These are phyloP conservation scores for Fusarium oligoseptatum DNA, from an alignment of 2,329 filamentous ascomycete genomes.

Conservation along the genomic window DNA sequence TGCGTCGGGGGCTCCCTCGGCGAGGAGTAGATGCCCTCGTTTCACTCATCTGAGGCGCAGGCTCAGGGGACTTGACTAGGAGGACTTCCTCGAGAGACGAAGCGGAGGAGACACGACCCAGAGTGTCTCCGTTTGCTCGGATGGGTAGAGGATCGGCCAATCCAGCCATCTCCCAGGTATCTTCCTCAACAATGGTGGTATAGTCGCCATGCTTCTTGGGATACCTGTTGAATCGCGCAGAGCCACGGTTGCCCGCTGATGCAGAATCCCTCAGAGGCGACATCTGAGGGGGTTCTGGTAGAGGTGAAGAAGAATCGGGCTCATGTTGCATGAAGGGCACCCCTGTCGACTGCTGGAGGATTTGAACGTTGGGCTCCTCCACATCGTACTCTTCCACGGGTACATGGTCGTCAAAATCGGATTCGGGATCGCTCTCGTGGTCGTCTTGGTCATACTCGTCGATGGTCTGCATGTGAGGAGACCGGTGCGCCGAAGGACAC, in stretches of 20 bases:
- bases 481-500: conserved; percentile 41
- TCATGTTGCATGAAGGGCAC: conserved; percentile 43
- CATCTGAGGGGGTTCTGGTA: conserved; percentile 61
- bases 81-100: conserved; percentile 53
- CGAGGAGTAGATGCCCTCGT: conserved; percentile 20
- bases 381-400: conserved; percentile 59
- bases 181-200: conserved; percentile 63
- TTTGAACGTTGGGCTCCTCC: conserved; percentile 60
- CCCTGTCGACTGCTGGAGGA: conserved; percentile 59
- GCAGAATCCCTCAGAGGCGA: conserved; percentile 66
- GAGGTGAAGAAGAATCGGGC: conserved; percentile 59
- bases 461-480: conserved; percentile 29
- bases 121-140: conserved; percentile 13
- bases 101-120: conserved; percentile 46
- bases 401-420: conserved; percentile 60
- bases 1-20: conserved; percentile 19
- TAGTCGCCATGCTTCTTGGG: conserved; percentile 57
- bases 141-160: conserved; percentile 29
- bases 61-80: conserved; percentile 44
- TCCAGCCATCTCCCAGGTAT: conserved; percentile 57
- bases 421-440: conserved; percentile 54
- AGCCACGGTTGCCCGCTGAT: conserved; percentile 63
- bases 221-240: conserved; percentile 41
- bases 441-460: conserved; percentile 41
- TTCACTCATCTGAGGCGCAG: conserved; percentile 21